These are phyloP conservation scores for Colletotrichum sidae DNA, from an alignment of 2,329 filamentous ascomycete genomes.

Conservation along the genomic window DNA sequence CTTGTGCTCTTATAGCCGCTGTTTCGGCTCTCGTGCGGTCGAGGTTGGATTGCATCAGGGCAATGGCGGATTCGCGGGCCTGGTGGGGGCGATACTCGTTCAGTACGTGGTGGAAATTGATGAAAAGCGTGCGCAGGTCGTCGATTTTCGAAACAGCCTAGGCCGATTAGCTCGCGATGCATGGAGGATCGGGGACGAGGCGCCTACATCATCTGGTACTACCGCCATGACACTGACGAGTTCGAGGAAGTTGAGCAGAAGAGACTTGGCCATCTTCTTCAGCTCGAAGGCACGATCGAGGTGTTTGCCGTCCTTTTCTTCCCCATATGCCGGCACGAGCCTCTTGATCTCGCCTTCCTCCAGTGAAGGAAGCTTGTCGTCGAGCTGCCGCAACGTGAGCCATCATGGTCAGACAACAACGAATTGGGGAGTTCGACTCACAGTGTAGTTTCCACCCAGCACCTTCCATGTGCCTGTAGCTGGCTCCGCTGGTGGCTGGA, in stretches of 20 bases:
- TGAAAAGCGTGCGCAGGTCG: slow-evolving; percentile 83
- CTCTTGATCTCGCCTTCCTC: slow-evolving; percentile 75
- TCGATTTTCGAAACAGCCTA: slow-evolving; percentile 77
- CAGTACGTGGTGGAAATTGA: slow-evolving; percentile 92
- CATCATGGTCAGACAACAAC: too few species aligned
- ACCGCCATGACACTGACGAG: slow-evolving; percentile 77
- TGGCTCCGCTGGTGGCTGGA: slow-evolving; percentile 86
- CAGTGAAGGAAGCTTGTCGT: slow-evolving; percentile 74
- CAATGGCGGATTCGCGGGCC: slow-evolving; percentile 86
- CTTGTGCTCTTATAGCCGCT: slow-evolving; percentile 72
- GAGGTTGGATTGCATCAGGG: slow-evolving; percentile 88
- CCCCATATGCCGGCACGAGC: slow-evolving; percentile 50
- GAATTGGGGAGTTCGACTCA: slow-evolving; percentile 40
- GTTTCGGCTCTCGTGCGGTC: slow-evolving; percentile 80
- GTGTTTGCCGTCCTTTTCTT: slow-evolving; percentile 64
- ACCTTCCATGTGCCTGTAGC: slow-evolving; percentile 76
- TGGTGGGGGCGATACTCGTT: slow-evolving; percentile 97
- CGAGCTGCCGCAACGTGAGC: slow-evolving; percentile 52
- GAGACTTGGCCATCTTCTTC: slow-evolving; percentile 82
- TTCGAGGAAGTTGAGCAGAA: slow-evolving; percentile 90
- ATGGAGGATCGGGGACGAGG: background rate
- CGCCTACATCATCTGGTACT: slow-evolving; percentile 67
- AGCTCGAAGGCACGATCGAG: slow-evolving; percentile 75
- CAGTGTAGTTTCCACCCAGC: slow-evolving; percentile 76
- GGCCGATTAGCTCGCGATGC: background rate